phyloP scores from a whole-genome alignment of 1,284 basidiomycete species.

The Leucoagaricus sp. region DNA sequence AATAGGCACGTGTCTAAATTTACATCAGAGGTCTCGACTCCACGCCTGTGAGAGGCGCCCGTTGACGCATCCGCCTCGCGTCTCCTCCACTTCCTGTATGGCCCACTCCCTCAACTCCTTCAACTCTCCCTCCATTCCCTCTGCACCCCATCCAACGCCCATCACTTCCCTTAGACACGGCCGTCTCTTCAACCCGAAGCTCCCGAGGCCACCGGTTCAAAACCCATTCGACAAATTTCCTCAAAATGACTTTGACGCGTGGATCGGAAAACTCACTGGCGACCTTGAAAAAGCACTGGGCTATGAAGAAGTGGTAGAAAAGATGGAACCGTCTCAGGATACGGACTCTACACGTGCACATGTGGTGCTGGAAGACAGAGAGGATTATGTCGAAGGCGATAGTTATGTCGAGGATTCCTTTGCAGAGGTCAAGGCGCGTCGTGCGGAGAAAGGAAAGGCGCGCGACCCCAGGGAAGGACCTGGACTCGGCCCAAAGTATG shows the following conservation, averaged over 20 bases:
- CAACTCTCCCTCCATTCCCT: slow-evolving; percentile 24
- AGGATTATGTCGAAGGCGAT: slow-evolving; percentile 24
- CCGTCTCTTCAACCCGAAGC: slow-evolving; percentile 16
- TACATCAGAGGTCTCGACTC: neutral
- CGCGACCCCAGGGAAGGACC: slow-evolving; percentile 60
- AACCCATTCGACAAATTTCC: slow-evolving; percentile 74
- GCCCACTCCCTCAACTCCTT: slow-evolving; percentile 9
- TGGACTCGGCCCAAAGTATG: slow-evolving; percentile 39
- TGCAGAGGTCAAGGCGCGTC: slow-evolving; percentile 48
- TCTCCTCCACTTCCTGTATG: slow-evolving; percentile 10
- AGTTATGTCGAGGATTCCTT: slow-evolving; percentile 53
- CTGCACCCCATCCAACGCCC: slow-evolving; percentile 29
- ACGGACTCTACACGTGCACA: neutral
- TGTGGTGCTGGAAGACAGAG: slow-evolving; percentile 11
- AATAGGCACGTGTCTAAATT: slow-evolving; percentile 10
- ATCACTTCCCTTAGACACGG: slow-evolving; percentile 10
- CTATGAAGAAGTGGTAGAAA: slow-evolving; percentile 37
- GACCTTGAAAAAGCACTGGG: slow-evolving; percentile 56
- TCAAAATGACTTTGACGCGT: slow-evolving; percentile 63
- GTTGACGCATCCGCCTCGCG: neutral
- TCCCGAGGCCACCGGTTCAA: slow-evolving; percentile 47
- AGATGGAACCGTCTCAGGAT: slow-evolving; percentile 25
- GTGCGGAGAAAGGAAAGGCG: slow-evolving; percentile 57
- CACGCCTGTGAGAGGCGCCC: neutral
- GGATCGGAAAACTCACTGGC: slow-evolving; percentile 63